phyloP scores from a whole-genome alignment of 2,329 filamentous ascomycete genomes.

The Colletotrichum sp. region DNA sequence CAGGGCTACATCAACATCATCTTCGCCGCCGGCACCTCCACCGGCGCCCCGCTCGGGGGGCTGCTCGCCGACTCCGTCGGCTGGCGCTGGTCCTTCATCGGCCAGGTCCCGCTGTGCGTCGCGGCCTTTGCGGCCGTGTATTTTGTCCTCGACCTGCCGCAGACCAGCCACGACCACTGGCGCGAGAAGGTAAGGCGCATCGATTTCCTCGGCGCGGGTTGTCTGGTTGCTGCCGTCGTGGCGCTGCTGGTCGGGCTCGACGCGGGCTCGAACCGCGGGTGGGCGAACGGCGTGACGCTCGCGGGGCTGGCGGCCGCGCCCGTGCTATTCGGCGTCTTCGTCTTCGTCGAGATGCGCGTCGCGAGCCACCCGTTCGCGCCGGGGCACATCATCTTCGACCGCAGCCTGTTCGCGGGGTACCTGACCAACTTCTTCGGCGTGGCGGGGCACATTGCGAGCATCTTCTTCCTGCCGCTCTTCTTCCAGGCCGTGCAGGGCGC shows the following conservation, averaged over 20 bases:
- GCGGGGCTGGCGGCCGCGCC: slow-evolving; percentile 59
- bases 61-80: slow-evolving; percentile 74
- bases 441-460: slow-evolving; percentile 56
- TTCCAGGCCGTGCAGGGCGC: slow-evolving; percentile 75
- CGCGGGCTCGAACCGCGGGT: slow-evolving; percentile 73
- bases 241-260: slow-evolving; percentile 73
- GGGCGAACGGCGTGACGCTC: slow-evolving; percentile 64
- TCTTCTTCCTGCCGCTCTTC: slow-evolving; percentile 80
- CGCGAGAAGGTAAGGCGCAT: slow-evolving; percentile 68
- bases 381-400: slow-evolving; percentile 73
- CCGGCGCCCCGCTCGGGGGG: slow-evolving; percentile 74
- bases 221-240: slow-evolving; percentile 69
- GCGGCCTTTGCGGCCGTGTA: slow-evolving; percentile 69
- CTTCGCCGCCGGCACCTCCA: slow-evolving; percentile 69
- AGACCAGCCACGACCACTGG: slow-evolving; percentile 64
- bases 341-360: slow-evolving; percentile 70
- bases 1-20: slow-evolving; percentile 77
- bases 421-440: slow-evolving; percentile 76
- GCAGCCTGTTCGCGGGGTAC: slow-evolving; percentile 70
- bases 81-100: slow-evolving; percentile 77
- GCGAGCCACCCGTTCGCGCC: slow-evolving; percentile 78
- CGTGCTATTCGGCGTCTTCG: slow-evolving; percentile 68
- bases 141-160: slow-evolving; percentile 66
- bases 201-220: slow-evolving; percentile 74
- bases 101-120: slow-evolving; percentile 72